Conservation (phyloP, 2,329 filamentous ascomycete genomes). For the Pestalotiopsis sp. region DNA sequence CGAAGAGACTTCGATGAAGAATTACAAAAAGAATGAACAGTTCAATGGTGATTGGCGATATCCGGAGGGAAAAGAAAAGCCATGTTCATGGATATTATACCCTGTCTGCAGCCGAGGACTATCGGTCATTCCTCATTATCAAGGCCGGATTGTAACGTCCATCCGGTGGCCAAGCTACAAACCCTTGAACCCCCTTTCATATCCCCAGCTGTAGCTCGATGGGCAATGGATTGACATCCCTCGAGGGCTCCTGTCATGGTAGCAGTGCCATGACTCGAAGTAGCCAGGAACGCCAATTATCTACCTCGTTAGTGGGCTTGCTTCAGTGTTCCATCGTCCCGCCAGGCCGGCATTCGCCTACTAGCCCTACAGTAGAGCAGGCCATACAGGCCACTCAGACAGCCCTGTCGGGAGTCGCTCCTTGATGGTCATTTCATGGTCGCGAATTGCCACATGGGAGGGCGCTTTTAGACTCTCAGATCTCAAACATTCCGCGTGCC, state of each 20-base stretch:
- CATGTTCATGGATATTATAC: background rate
- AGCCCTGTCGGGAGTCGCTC: no score
- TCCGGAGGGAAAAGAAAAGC: background rate
- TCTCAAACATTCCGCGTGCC: no score
- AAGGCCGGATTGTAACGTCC: background rate
- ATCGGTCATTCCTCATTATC: background rate
- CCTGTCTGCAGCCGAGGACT: background rate
- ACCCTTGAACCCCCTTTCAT: background rate
- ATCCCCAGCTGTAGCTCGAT: background rate
- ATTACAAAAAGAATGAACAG: background rate
- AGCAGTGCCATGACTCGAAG: background rate
- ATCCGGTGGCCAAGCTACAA: background rate
- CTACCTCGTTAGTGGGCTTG: background rate
- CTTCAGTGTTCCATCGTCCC: background rate
- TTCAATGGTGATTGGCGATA: background rate
- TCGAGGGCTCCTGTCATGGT: background rate
- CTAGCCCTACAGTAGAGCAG: background rate
- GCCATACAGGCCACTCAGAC: no score
- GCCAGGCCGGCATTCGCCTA: background rate
- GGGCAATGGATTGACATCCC: background rate
- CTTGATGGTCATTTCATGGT: no score
- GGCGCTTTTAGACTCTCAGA: no score
- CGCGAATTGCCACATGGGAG: no score
- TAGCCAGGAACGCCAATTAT: background rate
- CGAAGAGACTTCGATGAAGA: background rate